Base-by-base conservation (phyloP, 164 flowering plant genomes). In the Nymphaea thermarum region DNA sequence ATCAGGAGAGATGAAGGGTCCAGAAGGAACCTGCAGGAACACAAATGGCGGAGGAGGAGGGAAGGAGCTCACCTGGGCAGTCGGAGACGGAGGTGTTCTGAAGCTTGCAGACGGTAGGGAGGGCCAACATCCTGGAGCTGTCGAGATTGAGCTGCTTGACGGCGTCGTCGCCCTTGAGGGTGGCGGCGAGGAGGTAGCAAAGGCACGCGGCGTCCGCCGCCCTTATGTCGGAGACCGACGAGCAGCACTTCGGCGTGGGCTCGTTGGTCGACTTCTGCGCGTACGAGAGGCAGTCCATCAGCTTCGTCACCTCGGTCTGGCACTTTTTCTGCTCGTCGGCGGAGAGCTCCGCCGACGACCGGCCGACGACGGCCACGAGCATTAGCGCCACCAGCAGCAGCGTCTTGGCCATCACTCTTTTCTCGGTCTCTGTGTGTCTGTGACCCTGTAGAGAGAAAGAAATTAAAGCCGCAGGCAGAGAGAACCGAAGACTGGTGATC, bases 241-340 rank as follows among this genome's bases (percentile, higher is more conserved):
- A 60, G 69, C 98, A 91, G 65, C 98, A 91, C 15, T 82, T 78
- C 18, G 72, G 71, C 4, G 83, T 55, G 63, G 96, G 96, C 36
- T 70, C 17, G 43, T 71, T 61, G 62, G 75, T 79, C 70, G 79
- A 84, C 57, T 80, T 90, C 41, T 83, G 80, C 62, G 83, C 87
- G 72, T 63, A 91, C 43, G 60, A n/a, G 68, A 91, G 69, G 71
- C 97, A 91, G 12, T 14, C 8, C 55, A 68, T 66, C 75, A 86
- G 77, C 77, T 86, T 85, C 17, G 68, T 43, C 36, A 89, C 66
- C 59, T 72, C 79, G 0, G 10, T 16, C 41, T 43, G 60, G 69
- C 97, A 91, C 76, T 82, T 62, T 12, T 12, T 41, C 8, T 10
- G 11, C 25, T 62, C 64, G 10, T 62, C 42, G 4, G 64, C 25